Evolutionary conservation across 1,139 yeast genomes (phyloP), one percentile per base, ranked within the genome.

Genomic region (Diutina ranongensis): DNA sequence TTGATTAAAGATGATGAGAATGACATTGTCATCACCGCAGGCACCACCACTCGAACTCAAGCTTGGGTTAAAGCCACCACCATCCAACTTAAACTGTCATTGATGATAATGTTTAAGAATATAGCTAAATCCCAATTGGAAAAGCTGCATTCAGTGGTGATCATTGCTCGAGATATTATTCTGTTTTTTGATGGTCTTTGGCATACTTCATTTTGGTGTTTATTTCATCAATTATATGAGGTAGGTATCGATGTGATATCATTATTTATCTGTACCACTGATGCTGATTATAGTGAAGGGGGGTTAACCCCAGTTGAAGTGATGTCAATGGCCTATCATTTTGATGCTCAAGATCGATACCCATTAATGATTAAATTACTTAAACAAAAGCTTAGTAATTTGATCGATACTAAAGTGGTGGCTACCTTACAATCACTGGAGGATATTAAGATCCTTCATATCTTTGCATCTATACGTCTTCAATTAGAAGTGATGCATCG

Each of bases 311-410:
- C 40, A 4, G 33, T 25, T 20, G 42, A 38, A 16, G 10, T 9
- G n/a, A 25, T 38, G 42, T n/a, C 42, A 3, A 15, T 38, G n/a
- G 18, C 32, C n/a, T 38, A 25, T n/a, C 42, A 38, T 16, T 31
- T 25, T 15, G 42, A 38, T n/a, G n/a, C 20, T 3, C n/a, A 21
- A 15, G 13, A 8, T 10, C 42, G 42, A 3, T n/a, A 25, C n/a
- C 32, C 8, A 25, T 9, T 38, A 3, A 8, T 22, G 1, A 22
- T n/a, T 2, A 25, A 25, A n/a, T 25, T 38, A 4, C 4, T 38
- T 7, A 38, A 38, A 15, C 32, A n/a, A 15, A 38, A 38, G 10
- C 20, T 38, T n/a, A 20, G 21, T 8, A 25, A 38, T 15, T 25
- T 38, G 4, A 10, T 25, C 13, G 20, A 38, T 2, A 15, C 32